phyloP scores from a whole-genome alignment of 129 eudicot species.

The Scalesia atractyloides region DNA sequence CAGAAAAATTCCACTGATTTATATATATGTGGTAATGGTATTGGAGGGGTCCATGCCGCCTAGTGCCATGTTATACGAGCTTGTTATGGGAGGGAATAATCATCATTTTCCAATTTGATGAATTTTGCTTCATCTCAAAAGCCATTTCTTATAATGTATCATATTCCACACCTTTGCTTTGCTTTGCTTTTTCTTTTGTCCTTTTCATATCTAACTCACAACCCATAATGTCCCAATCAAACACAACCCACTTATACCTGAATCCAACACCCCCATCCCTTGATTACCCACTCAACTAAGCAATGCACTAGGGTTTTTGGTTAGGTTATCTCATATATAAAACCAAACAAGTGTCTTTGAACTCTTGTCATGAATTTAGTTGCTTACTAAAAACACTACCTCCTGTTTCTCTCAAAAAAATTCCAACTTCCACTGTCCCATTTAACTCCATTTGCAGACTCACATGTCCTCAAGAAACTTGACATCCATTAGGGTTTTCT shows the following conservation, averaged over 20 bases:
- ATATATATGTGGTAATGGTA: background rate
- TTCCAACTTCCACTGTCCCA: constrained; percentile 34
- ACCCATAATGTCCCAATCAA: constrained; percentile 28
- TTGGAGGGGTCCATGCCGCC: constrained; percentile 27
- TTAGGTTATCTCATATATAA: constrained; percentile 30
- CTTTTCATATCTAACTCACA: constrained; percentile 37
- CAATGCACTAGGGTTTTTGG: constrained; percentile 25
- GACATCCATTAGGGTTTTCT: constrained; percentile 27
- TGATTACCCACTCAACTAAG: constrained; percentile 36
- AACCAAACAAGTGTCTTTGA: constrained; percentile 23
- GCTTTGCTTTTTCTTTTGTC: constrained; percentile 25
- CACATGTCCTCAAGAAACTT: constrained; percentile 21
- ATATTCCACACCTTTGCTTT: constrained; percentile 29
- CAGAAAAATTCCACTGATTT: background rate
- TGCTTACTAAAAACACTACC: constrained; percentile 21
- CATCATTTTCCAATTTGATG: constrained; percentile 33
- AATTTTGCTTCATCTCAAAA: constrained; percentile 29
- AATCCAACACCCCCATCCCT: constrained; percentile 28
- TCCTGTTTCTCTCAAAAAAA: constrained; percentile 26
- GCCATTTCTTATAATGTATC: constrained; percentile 27
- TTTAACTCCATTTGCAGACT: constrained; percentile 28
- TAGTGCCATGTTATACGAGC: constrained; percentile 24
- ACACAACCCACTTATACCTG: constrained; percentile 22
- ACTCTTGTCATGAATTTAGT: constrained; percentile 18
- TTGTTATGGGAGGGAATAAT: constrained; percentile 32